A percentile compares a stretch with the other conserved stretches of the same genome.
Conservation (phyloP, 257 asterid genomes). For the Osmanthus fragrans region DNA sequence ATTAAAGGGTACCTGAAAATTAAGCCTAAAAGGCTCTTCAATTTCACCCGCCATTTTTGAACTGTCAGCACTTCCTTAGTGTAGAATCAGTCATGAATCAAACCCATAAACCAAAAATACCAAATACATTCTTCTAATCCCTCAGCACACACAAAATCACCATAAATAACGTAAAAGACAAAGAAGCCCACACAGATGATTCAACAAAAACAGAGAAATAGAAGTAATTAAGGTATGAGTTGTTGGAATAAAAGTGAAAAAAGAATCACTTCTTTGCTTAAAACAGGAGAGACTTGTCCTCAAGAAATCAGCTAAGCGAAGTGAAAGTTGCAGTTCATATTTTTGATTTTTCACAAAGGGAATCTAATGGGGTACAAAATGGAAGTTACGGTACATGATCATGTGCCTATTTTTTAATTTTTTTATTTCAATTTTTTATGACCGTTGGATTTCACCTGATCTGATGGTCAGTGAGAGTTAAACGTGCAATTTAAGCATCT, state of each 20-base stretch:
- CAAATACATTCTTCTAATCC: neutral
- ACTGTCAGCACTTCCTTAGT: constrained; percentile 26
- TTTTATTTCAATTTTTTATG: constrained; percentile 23
- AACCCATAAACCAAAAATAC: constrained; percentile 31
- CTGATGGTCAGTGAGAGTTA: constrained; percentile 30
- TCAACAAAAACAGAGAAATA: constrained; percentile 12
- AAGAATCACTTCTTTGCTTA: constrained; percentile 52
- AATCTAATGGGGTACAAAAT: neutral
- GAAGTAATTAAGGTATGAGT: neutral
- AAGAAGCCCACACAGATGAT: constrained; percentile 16
- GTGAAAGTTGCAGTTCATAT: constrained; percentile 26
- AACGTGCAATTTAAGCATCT: constrained; percentile 25
- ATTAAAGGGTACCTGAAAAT: constrained; percentile 57
- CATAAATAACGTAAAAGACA: neutral
- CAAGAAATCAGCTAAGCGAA: constrained; percentile 21
- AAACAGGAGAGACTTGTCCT: constrained; percentile 38
- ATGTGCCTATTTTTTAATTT: constrained; percentile 41
- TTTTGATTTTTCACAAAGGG: constrained; percentile 20
- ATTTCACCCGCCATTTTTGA: constrained; percentile 70
- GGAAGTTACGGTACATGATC: constrained; percentile 26
- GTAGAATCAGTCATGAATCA: constrained; percentile 7
- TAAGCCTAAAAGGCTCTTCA: constrained; percentile 55
- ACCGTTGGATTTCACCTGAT: constrained; percentile 30
- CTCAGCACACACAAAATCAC: neutral
- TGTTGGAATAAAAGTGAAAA: constrained; percentile 19